Base-by-base conservation (phyloP, 208 protist genomes). In the Spongospora subterranea region DNA sequence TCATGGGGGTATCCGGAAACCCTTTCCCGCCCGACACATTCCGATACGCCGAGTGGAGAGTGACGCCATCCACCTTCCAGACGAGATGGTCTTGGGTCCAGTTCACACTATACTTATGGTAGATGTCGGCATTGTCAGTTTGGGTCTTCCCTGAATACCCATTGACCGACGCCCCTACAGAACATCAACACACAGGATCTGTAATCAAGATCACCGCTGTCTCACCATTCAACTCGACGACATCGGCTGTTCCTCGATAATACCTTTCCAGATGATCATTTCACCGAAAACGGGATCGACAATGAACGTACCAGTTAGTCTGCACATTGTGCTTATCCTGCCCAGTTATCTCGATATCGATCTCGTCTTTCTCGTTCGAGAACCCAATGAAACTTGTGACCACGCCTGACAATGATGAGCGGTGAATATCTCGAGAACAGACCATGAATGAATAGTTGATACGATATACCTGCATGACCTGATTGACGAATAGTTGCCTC, bases 321-420 rank as follows among this genome's bases (percentile, higher is more conserved):
- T 82, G 71, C 6, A 43, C 40, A 43, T 35, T 82, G 71, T 35
- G 6, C 6, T 82, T 35, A 43, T 82, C 71, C 6, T 35, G 13
- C 13, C 71, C 71, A 35, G 71, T 82, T 20, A 82, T 82, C n/a
- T 82, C 71, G 13, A 82, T 13, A n/a, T 82, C 71, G 71, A 82
- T 82, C 71, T 82, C 71, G n/a, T 82, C 71, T 6, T 82, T 6
- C 6, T 39, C 71, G n/a, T 82, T 82, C 35, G 71, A 82, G n/a
- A 45, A 82, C 71, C 35, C n/a, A 43, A 82, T 82, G n/a, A 82
- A 82, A 43, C 35, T 82, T 6, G 71, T 39, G 6, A 82, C 71
- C 6, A 65, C 54, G 54, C 54, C 54, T 29, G 54, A 29, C 20
- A n/a, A n/a, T n/a, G n/a, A n/a, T n/a, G n/a, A n/a, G n/a, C n/a